These are phyloP conservation scores for Phlyctochytrium bullatum DNA, from an alignment of 192 early-diverging fungal species.

Conservation along the genomic window DNA sequence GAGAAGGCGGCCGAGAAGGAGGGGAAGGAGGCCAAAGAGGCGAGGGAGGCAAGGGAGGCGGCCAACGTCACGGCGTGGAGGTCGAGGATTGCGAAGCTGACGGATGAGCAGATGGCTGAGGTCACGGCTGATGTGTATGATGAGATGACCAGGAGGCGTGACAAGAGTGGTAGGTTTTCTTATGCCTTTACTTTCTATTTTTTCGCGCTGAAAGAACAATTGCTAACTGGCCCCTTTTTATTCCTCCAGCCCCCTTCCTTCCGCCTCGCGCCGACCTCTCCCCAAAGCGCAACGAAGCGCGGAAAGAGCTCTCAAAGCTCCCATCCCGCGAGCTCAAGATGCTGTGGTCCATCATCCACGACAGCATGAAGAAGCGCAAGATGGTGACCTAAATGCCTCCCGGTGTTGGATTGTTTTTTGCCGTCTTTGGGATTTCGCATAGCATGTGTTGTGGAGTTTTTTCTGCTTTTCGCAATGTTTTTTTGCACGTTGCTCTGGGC, in stretches of 20 bases:
- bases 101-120: slow-evolving; percentile 28
- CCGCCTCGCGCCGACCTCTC: slow-evolving; percentile 23
- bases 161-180: slow-evolving; percentile 21
- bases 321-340: slow-evolving; percentile 25
- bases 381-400: slow-evolving; percentile 3
- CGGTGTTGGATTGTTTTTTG: background rate
- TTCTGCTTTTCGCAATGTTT: background rate
- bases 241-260: slow-evolving; percentile 18
- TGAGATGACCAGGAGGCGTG: slow-evolving; percentile 27
- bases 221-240: background rate
- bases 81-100: slow-evolving; percentile 17
- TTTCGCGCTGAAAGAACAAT: background rate
- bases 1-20: slow-evolving; percentile 4
- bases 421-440: background rate
- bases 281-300: slow-evolving; percentile 26
- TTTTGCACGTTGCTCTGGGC: background rate
- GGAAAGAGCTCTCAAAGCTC: slow-evolving; percentile 28
- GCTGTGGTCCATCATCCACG: slow-evolving; percentile 27
- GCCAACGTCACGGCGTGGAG: slow-evolving; percentile 18
- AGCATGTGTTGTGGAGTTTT: background rate
- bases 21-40: background rate
- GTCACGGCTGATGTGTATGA: slow-evolving; percentile 28
- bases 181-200: background rate
- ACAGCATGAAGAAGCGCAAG: slow-evolving; percentile 25
- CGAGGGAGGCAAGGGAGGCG: slow-evolving; percentile 3